These are phyloP conservation scores for Galium porrigens DNA, from an alignment of 305 asterid genomes.

Conservation along the genomic window DNA sequence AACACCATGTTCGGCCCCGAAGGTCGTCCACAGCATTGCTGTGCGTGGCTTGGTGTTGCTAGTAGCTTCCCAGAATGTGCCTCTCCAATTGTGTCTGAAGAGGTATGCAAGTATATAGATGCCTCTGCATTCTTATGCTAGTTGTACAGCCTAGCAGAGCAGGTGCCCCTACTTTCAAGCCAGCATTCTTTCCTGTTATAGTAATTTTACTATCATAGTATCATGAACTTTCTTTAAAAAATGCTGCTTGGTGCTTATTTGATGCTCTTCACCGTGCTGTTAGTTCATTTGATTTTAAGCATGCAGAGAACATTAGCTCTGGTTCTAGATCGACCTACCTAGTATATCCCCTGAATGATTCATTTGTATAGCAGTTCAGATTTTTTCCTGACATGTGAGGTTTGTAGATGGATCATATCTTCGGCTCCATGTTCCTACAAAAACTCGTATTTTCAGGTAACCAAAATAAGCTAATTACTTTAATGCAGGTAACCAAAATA, in stretches of 20 bases:
- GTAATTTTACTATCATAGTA: neutral
- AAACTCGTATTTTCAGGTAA: no score
- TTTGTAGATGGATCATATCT: neutral
- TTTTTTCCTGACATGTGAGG: neutral
- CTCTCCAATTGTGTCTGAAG: slow-evolving; percentile 77
- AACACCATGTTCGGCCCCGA: slow-evolving; percentile 99
- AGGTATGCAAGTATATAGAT: slow-evolving; percentile 34
- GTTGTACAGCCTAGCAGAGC: neutral
- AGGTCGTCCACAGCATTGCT: slow-evolving; percentile 99
- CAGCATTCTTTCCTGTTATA: neutral
- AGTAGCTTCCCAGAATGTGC: slow-evolving; percentile 98
- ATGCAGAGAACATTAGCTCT: neutral
- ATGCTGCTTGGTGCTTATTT: neutral
- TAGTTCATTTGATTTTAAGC: neutral
- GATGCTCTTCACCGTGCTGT: neutral
- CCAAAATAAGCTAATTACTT: slow-evolving; percentile 15
- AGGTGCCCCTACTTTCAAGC: neutral
- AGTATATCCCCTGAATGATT: neutral
- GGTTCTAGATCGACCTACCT: neutral
- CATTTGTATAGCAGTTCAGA: neutral
- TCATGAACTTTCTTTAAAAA: neutral
- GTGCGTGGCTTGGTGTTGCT: slow-evolving; percentile 99
- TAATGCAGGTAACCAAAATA: slow-evolving; percentile 67
- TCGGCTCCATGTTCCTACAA: no score
- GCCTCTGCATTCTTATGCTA: neutral